Evolutionary conservation across 208 protist species (phyloP), one percentile per base, ranked within the genome.

Genomic region (Crithidia fasciculata): DNA sequence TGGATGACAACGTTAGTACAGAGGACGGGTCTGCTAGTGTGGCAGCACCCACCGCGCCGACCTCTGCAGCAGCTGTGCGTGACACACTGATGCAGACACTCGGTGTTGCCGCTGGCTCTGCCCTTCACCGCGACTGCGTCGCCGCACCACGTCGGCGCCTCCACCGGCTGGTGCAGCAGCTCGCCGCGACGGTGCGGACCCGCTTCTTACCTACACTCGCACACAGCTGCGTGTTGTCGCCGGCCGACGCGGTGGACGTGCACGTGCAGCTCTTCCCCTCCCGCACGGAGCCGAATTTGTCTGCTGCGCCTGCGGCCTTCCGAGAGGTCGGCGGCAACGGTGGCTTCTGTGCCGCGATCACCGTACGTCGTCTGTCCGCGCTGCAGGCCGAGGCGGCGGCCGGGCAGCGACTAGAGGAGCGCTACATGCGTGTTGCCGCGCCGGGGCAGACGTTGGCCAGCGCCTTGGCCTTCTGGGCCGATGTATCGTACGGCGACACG

Each of bases 221-320:
- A 37, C 50, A 61, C 8, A 15, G 39, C 16, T n/a, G 12, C 16
- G 16, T 40, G 8, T 15, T 76, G 12, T 16, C 63, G 5, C 37
- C 19, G n/a, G 16, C 19, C 18, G 67, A 78, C 40, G 18, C 39
- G 56, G 16, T 77, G 13, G 86, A 90, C 47, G 74, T 95, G 7
- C 90, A 95, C 59, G 90, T 95, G 59, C 85, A 90, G 66, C 83
- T 89, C 37, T 76, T 83, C 52, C 90, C 87, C 3, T 82, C 81
- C 36, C 58, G 56, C 7, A 7, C 72, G 0, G 68, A 56, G 3
- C 49, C 64, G 9, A 49, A 40, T 12, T 28, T 37, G 39, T 60
- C 60, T 8, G 62, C 41, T 2, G 47, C 69, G 41, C 53, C 63
- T 44, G 67, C 45, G 5, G 59, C 43, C 18, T 54, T 69, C 57